Evolutionary conservation across 495 filamentous ascomycete genomes (phyloP), one percentile per base, ranked within the genome.

Genomic region (Penicillium cosmopolitanum): DNA sequence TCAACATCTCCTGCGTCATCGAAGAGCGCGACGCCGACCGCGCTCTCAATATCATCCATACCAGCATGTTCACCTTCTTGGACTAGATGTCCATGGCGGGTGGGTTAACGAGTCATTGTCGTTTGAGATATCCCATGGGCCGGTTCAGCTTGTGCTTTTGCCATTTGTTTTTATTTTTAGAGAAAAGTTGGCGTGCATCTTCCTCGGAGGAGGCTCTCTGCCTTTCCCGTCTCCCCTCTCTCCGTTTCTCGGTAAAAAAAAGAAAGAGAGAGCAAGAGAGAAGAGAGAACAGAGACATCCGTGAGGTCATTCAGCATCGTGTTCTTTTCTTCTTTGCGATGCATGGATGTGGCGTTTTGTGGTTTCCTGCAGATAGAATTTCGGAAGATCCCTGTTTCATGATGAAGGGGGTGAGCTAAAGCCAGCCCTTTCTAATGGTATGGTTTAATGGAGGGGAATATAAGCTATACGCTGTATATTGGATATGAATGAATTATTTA

Each of bases 1-100:
- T 98, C 76, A 97, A 97, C 73, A 98, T 98, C 54, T 95, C 91
- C 13, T 98, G 95, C 72, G 95, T 98, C 8, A 96, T 98, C 65
- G 91, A 95, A 66, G 91, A 91, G 65, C 82, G 89, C 65, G 91
- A 96, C 60, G 93, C 93, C 40, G 89, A 91, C 55, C 85, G 94
- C 55, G 95, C 95, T 13, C 87, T 98, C 79, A 97, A 94, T 67
- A 89, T 97, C 64, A 84, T 98, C 52, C 95, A 98, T 71, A 97
- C 94, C 16, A 91, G 87, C 76, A 84, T 98, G 51, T 97, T 98
- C 65, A 84, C 82, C 19, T 84, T 83, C 62, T 62, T 84, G 63
- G 80, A 84, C 34, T 82, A 77, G 68, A 59, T 51, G 36, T 38
- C 11, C 12, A 9, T 38, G 36, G 36, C 12, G 36, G 34, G 12